Evolutionary conservation across 1,284 basidiomycete species (phyloP), one percentile per base, ranked within the genome.

Genomic region (Phlebopus sp.): DNA sequence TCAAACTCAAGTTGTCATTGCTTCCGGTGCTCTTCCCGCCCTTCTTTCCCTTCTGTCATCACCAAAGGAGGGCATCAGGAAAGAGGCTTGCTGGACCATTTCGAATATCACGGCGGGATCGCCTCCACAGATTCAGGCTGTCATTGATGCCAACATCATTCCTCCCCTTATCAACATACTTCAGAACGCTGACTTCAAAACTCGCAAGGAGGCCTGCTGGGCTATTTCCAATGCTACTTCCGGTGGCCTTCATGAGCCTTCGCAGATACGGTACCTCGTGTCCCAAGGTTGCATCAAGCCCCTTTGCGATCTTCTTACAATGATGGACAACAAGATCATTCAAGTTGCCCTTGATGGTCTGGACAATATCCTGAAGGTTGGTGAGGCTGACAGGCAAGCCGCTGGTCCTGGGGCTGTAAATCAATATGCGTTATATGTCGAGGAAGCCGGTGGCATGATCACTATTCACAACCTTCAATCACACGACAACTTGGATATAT

Each of bases 281-380:
- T 80, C 82, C 23, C 96, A 99, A 69, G 97, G 97, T 37, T 97
- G 95, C 76, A 97, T 99, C 75, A 97, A 97, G 74, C 97, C 97
- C 18, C 78, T 99, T 45, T 99, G 97, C 67, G 96, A 99, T 64
- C 76, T 99, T 37, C 78, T 99, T 47, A 88, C 85, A 38, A 95
- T 93, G 75, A 95, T 98, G 91, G 97, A 99, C 75, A 99, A 99
- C 82, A 99, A 99, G 77, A 97, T 99, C 63, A 99, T 99, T 60
- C 97, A 99, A 73, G 93, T 97, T 39, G 89, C 89, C 18, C 83
- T 99, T 37, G 96, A 99, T 67, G 97, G 97, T 49, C 79, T 99
- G 43, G 97, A 99, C 73, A 99, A 99, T 72, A 95, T 99, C 59
- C 76, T 99, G 59, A 98, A 97, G 75, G 91, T 99, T 54, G 97